Conservation (phyloP, 148 eudicot genomes). For the Chenopodium berlandieri region DNA sequence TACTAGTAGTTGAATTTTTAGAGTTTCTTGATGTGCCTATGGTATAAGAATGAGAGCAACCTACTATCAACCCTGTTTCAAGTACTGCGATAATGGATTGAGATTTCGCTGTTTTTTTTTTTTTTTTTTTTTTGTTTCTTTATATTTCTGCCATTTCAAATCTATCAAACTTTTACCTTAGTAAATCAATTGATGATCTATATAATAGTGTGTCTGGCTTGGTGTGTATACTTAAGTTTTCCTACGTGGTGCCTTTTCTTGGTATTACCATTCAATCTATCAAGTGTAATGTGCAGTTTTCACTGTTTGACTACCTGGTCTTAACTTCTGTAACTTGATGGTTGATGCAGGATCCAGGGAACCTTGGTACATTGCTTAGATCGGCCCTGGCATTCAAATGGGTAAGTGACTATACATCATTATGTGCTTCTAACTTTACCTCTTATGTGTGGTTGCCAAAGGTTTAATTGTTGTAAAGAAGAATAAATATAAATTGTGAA, state of each 20-base stretch:
- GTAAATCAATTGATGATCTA: neutral
- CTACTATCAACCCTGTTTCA: neutral
- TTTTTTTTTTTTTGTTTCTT: neutral
- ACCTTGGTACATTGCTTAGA: slow-evolving; percentile 88
- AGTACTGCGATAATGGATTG: neutral
- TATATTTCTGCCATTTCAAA: neutral
- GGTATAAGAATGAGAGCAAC: neutral
- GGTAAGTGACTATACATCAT: slow-evolving; percentile 42
- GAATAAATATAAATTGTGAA: neutral
- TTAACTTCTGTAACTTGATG: slow-evolving; percentile 16
- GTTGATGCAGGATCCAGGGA: slow-evolving; percentile 81
- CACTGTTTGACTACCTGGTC: neutral
- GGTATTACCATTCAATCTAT: neutral
- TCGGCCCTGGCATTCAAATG: slow-evolving; percentile 91
- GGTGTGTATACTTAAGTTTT: neutral
- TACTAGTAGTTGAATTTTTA: neutral
- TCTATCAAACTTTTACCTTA: neutral
- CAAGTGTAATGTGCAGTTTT: neutral
- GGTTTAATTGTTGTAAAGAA: neutral
- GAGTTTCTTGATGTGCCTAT: neutral
- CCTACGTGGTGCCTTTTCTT: neutral
- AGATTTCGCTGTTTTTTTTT: neutral
- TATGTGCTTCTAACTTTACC: neutral
- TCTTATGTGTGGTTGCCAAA: neutral
- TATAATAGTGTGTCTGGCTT: neutral